Evolutionary conservation across 2,329 filamentous ascomycete genomes (phyloP), one percentile per base, ranked within the genome.

Genomic region (Fusarium sp.): DNA sequence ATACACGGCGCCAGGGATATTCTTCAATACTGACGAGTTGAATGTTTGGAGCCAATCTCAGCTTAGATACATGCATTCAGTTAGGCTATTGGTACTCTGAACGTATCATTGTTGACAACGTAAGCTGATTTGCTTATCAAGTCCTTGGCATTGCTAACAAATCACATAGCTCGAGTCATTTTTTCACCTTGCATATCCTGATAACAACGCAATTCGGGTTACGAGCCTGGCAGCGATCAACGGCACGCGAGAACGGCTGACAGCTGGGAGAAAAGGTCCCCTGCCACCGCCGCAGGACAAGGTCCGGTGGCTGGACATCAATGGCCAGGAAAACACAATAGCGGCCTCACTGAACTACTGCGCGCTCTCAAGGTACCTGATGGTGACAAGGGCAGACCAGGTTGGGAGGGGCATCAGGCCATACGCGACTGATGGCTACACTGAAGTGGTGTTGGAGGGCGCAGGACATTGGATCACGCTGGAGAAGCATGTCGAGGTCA

Each of bases 391-490:
- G 22, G 40, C 58, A 7, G 62, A 66, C 6, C 25, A 58, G 13
- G 50, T 61, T n/a, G 19, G 42, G 9, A 22, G 36, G 19, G 32
- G 38, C 1, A 58, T 46, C 7, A 38, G 24, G 26, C 48, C 61
- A 13, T 67, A 53, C 43, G 55, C 57, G 8, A 51, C 28, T 15
- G 45, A 49, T 12, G 51, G 50, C 1, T 68, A 67, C 19, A 65
- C 44, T 4, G 48, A 64, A 15, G 26, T 61, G 24, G 28, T 36
- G 12, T 25, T 61, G 3, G 25, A 60, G 28, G 47, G 39, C 3
- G 48, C 64, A 2, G 64, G 66, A 3, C 67, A 69, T 26, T 69
- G 67, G 67, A 31, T 63, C 9, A 67, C 67, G 58, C 41, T 66
- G 4, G 66, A 69, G 28, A 49, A 42, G 25, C 38, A 51, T 12